phyloP scores from a whole-genome alignment of 345 rosid species.

The Rubroshorea leprosula region DNA sequence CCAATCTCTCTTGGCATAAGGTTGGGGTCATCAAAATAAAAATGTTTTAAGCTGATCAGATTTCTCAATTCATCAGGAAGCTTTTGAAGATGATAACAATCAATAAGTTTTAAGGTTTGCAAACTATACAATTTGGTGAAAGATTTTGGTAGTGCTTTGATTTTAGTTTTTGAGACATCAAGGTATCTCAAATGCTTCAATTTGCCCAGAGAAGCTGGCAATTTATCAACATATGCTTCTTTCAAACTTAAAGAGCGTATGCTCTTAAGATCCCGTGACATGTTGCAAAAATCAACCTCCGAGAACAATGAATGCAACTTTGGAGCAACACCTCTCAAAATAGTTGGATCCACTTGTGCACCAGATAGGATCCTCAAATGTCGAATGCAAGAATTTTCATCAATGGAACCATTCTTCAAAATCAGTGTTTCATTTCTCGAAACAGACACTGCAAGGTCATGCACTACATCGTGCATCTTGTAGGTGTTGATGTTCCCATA shows the following conservation, averaged over 20 bases:
- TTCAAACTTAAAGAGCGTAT: constrained; percentile 2
- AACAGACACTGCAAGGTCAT: constrained; percentile 22
- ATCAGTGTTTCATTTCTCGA: constrained; percentile 3
- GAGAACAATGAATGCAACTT: background rate
- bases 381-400: too few species aligned
- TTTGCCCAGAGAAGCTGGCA: constrained; percentile 14
- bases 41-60: background rate
- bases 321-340: background rate
- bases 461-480: constrained; percentile 27
- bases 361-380: background rate
- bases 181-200: too few species aligned
- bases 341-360: background rate
- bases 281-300: background rate
- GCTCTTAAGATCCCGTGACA: background rate
- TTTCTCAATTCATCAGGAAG: constrained; percentile 5
- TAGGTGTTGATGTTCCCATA: background rate
- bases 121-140: too few species aligned
- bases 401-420: background rate
- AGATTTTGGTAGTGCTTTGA: too few species aligned
- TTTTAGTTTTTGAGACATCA: too few species aligned
- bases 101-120: constrained; percentile 1
- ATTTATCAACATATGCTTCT: background rate
- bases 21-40: background rate
- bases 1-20: background rate
- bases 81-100: background rate